Evolutionary conservation across 208 protist genomes (phyloP).

Genomic region (Trypanosoma brucei): DNA sequence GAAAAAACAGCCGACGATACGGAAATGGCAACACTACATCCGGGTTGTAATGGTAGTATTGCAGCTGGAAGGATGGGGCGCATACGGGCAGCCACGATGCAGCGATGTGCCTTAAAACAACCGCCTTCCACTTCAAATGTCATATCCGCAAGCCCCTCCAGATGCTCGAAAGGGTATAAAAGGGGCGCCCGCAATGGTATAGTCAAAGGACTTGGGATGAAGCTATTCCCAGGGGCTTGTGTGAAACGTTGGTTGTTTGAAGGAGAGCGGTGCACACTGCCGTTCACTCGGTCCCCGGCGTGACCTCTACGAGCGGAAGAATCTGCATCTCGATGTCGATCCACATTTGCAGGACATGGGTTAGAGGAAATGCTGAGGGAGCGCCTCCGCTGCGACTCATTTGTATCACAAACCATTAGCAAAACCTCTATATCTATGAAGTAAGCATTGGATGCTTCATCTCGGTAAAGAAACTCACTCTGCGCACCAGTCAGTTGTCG

Average conservation of each 20-base stretch:
- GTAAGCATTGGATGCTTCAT: slow-evolving; percentile 44
- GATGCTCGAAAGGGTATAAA: slow-evolving; percentile 79
- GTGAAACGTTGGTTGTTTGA: neutral
- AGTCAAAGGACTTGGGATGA: neutral
- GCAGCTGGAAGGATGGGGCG: slow-evolving; percentile 62
- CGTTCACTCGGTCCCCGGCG: neutral
- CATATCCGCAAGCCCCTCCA: slow-evolving; percentile 81
- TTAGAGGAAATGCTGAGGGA: neutral
- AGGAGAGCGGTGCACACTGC: slow-evolving; percentile 2
- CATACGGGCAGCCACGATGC: slow-evolving; percentile 82
- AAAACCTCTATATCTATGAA: slow-evolving; percentile 77
- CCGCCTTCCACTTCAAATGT: slow-evolving; percentile 83
- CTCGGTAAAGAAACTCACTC: slow-evolving; percentile 64
- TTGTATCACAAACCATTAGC: slow-evolving; percentile 42
- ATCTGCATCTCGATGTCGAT: neutral
- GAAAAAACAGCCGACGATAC: slow-evolving; percentile 79
- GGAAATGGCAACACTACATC: slow-evolving; percentile 74
- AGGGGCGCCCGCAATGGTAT: slow-evolving; percentile 39
- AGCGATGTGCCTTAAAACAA: slow-evolving; percentile 81
- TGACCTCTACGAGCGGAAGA: neutral
- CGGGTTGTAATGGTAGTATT: slow-evolving; percentile 73
- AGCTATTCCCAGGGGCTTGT: neutral
- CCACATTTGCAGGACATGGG: neutral
- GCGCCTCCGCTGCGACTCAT: neutral
- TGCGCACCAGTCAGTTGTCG: slow-evolving; percentile 47